phyloP scores from a whole-genome alignment of 2,329 filamentous ascomycete species.

The Alternaria longipes region DNA sequence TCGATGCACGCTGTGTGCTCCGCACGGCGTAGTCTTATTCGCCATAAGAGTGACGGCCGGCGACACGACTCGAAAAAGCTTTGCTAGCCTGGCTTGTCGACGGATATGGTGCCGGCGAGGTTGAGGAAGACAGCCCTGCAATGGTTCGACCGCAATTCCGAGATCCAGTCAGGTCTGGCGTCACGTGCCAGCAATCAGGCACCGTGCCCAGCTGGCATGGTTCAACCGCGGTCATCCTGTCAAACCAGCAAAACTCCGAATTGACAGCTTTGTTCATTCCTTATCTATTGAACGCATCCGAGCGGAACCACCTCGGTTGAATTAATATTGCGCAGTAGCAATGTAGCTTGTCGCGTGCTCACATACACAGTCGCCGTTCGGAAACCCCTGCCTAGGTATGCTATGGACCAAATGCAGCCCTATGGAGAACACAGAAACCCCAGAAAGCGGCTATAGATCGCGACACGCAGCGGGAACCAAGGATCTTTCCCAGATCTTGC shows the following conservation, averaged over 20 bases:
- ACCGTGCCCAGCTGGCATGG: background rate
- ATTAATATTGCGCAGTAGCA: background rate
- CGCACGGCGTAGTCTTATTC: conserved; percentile 13
- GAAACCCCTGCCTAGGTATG: background rate
- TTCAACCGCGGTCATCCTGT: background rate
- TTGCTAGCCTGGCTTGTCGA: conserved; percentile 1
- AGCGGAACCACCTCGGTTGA: background rate
- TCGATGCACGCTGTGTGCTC: conserved; percentile 22
- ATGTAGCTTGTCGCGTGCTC: conserved; percentile 15
- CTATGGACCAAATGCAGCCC: conserved; percentile 6
- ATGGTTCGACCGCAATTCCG: background rate
- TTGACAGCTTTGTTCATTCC: background rate
- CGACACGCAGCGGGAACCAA: conserved; percentile 27
- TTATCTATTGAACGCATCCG: background rate
- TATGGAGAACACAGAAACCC: background rate
- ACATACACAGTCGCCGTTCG: background rate
- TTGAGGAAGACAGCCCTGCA: background rate
- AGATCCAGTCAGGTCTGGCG: background rate
- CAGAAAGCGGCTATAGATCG: conserved; percentile 17
- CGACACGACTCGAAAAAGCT: conserved; percentile 6
- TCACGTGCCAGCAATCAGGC: background rate
- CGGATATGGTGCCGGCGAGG: conserved; percentile 10
- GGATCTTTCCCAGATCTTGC: conserved; percentile 27
- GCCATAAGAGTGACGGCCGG: conserved; percentile 5
- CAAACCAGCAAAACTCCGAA: background rate